These are phyloP conservation scores for Durio zibethinus DNA, from an alignment of 345 rosid species.

Conservation along the genomic window DNA sequence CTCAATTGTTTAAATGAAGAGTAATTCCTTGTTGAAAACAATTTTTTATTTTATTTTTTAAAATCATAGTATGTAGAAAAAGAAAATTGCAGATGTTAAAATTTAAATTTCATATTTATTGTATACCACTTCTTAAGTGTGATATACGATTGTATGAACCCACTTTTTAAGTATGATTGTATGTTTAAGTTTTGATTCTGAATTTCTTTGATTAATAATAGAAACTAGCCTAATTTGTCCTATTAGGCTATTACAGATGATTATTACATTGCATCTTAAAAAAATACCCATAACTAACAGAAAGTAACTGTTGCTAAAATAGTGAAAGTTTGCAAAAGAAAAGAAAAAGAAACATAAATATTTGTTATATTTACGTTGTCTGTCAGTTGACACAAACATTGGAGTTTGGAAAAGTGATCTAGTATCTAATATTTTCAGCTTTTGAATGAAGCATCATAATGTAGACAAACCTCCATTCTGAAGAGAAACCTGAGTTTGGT, in stretches of 20 bases:
- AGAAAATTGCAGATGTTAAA: no score
- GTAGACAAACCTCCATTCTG: neutral
- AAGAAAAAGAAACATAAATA: neutral
- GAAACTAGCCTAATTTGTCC: neutral
- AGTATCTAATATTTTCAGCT: neutral
- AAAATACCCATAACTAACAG: neutral
- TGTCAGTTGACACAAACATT: neutral
- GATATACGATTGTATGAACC: no score
- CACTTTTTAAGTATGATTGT: no score
- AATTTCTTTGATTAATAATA: neutral
- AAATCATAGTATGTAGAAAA: no score
- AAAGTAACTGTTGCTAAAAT: neutral
- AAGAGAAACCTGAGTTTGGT: conserved; percentile 1
- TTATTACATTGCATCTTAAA: neutral
- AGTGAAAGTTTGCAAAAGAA: neutral
- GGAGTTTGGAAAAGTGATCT: neutral
- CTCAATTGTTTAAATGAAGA: neutral
- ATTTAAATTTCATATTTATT: no score
- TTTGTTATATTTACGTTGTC: neutral
- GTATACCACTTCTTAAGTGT: no score
- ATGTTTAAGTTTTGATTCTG: no score
- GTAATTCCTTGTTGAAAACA: neutral
- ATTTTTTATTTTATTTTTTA: no score
- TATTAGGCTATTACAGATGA: neutral
- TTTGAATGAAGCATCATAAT: neutral